phyloP scores from a whole-genome alignment of 2,329 filamentous ascomycete species.

The Lachnellula occidentalis region DNA sequence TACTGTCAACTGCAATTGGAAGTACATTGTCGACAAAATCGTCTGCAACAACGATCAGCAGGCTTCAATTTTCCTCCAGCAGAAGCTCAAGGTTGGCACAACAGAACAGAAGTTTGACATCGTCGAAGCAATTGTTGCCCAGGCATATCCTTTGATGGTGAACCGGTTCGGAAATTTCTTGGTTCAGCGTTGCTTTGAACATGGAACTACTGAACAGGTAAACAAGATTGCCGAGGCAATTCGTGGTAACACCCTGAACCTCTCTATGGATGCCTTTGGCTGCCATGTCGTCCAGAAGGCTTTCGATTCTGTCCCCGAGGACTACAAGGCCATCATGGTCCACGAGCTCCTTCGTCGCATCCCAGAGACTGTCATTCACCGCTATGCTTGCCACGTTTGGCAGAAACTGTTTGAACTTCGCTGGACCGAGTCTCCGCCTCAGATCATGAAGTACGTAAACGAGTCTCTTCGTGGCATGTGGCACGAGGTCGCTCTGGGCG shows the following conservation, averaged over 20 bases:
- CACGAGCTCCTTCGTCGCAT: slow-evolving; percentile 92
- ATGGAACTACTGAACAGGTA: slow-evolving; percentile 90
- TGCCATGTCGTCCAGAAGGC: slow-evolving; percentile 99
- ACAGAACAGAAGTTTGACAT: slow-evolving; percentile 96
- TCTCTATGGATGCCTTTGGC: slow-evolving; percentile 98
- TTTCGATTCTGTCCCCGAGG: slow-evolving; percentile 94
- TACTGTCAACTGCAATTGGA: slow-evolving; percentile 97
- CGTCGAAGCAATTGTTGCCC: slow-evolving; percentile 89
- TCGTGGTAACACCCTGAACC: slow-evolving; percentile 83
- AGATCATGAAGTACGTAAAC: slow-evolving; percentile 98
- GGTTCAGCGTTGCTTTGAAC: slow-evolving; percentile 97
- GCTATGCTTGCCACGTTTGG: slow-evolving; percentile 98
- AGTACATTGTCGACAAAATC: slow-evolving; percentile 99
- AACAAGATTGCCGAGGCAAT: slow-evolving; percentile 92
- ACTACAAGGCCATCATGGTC: slow-evolving; percentile 99
- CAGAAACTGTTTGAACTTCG: slow-evolving; percentile 98
- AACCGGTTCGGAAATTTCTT: slow-evolving; percentile 99
- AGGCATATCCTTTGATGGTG: slow-evolving; percentile 94
- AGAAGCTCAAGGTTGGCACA: slow-evolving; percentile 96
- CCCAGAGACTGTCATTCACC: slow-evolving; percentile 95
- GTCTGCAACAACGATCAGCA: slow-evolving; percentile 99
- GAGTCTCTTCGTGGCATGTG: slow-evolving; percentile 94
- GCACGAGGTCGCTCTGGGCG: slow-evolving; percentile 95
- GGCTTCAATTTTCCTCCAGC: slow-evolving; percentile 96
- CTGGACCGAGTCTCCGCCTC: slow-evolving; percentile 89